Percentiles rank a stretch among this genome's conserved stretches.
These are phyloP conservation scores for Clitopilus passeckerianus DNA, from an alignment of 768 basidiomycete species.

Conservation along the genomic window DNA sequence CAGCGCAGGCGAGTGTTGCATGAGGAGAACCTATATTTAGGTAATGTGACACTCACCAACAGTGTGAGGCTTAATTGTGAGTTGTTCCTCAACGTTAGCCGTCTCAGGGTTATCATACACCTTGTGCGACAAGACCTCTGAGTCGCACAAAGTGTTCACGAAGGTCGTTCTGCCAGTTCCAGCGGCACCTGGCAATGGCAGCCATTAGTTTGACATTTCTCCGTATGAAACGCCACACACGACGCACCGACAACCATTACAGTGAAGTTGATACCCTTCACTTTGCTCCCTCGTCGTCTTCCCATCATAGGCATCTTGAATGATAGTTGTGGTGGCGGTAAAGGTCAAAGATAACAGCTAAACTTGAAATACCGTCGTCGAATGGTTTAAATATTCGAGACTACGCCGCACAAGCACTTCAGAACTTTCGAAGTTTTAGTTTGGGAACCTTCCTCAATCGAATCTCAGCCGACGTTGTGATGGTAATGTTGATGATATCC, in stretches of 20 bases:
- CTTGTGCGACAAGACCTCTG: slow-evolving; percentile 69
- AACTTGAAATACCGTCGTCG: not conserved
- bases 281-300: slow-evolving; percentile 66
- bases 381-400: not conserved
- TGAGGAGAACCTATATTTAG: not conserved
- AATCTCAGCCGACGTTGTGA: slow-evolving; percentile 9
- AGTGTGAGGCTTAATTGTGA: slow-evolving; percentile 77
- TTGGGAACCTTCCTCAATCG: not conserved
- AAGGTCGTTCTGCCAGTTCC: slow-evolving; percentile 88
- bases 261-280: slow-evolving; percentile 89
- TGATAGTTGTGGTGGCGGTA: slow-evolving; percentile 7
- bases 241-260: slow-evolving; percentile 84
- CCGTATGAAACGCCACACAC: not conserved
- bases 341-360: slow-evolving; percentile 5
- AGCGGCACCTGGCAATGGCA: slow-evolving; percentile 60
- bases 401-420: not conserved
- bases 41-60: slow-evolving; percentile 50
- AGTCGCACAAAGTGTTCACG: slow-evolving; percentile 88
- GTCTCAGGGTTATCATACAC: slow-evolving; percentile 55
- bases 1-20: not conserved
- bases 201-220: not conserved
- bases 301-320: slow-evolving; percentile 38
- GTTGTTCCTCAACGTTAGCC: slow-evolving; percentile 73
- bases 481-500: slow-evolving; percentile 6
- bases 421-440: not conserved